Base-by-base conservation (phyloP, 2,329 filamentous ascomycete genomes). In the Hypoxylon sp. region DNA sequence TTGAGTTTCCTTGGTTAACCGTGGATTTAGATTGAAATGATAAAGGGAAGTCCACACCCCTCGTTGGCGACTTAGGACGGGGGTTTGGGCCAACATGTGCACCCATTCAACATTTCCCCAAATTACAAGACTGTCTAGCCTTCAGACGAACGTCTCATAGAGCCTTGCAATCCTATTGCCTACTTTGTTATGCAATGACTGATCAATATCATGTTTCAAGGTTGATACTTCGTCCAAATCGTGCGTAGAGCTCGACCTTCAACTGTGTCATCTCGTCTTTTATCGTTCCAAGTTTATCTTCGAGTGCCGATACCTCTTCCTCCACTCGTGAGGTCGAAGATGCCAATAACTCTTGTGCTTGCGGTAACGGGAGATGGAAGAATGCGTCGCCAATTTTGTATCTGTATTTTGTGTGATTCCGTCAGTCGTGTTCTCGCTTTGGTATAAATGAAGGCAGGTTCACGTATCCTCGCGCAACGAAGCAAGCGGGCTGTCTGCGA, bases 311-410 rank as follows among this genome's bases (percentile, higher is more conserved):
- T 14, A 97, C 91, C 60, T 97, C 92, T 70, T 89, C 84, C 72
- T 97, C 93, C 69, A 97, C 89, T 75, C 86, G 87, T 68, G 90
- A 85, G 5, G 90, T 90, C 5, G 93, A 91, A 10, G 86, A 81
- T 17, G 89, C 84, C 4, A 99, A 89, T 81, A 98, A 87, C 73
- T 95, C 90, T 77, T 98, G 93, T 2, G 96, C 96, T 78, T 97
- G 91, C 52, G 90, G 82, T 14, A 98, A 87, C 7, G 92, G 90
- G 57, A 99, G 82, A 65, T 93, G 92, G 80, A 98, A 92, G 83
- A 98, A 99, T 5, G 94, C 93, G 80, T 98, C 96, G 72, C 96
- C 96, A 63, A 99, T 93, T 82, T 97, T 97, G 85, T 98, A 98
- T 63, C 94, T 98, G 78, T 32, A 32, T 6, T 25, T 56, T 19